These are phyloP conservation scores for Salix koriyanagi DNA, from an alignment of 345 rosid species.

Conservation along the genomic window DNA sequence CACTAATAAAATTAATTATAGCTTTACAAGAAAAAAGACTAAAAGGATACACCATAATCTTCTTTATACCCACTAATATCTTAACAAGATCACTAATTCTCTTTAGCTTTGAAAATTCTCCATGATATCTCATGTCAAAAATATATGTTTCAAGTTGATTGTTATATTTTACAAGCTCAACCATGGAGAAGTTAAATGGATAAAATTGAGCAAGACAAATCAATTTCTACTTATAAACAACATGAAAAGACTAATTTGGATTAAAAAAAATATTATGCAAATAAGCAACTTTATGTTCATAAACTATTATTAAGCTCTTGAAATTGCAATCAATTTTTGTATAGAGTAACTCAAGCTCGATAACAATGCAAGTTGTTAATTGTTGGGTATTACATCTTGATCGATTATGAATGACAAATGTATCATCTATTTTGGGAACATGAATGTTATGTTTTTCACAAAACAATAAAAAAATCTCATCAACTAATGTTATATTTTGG, in stretches of 20 bases:
- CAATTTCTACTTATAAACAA: background rate
- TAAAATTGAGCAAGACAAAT: background rate
- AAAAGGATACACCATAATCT: too few species aligned
- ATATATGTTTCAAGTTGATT: background rate
- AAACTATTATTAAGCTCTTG: background rate
- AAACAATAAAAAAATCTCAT: background rate
- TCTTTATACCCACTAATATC: too few species aligned
- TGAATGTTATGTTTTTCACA: background rate
- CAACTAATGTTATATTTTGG: too few species aligned
- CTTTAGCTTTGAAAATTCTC: too few species aligned
- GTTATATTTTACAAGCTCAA: background rate
- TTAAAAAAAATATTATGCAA: conserved; percentile 1
- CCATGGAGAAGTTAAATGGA: background rate
- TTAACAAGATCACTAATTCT: too few species aligned
- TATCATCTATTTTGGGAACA: background rate
- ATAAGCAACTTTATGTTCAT: background rate
- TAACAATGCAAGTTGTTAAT: background rate
- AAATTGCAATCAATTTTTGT: background rate
- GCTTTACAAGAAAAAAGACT: too few species aligned
- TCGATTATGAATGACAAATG: background rate
- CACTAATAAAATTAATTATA: too few species aligned
- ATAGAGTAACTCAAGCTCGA: background rate
- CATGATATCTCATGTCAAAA: background rate
- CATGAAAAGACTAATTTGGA: background rate
- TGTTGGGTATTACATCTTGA: background rate